Evolutionary conservation across 75 land plant genomes (phyloP).

Genomic region (Selaginella moellendorffii): DNA sequence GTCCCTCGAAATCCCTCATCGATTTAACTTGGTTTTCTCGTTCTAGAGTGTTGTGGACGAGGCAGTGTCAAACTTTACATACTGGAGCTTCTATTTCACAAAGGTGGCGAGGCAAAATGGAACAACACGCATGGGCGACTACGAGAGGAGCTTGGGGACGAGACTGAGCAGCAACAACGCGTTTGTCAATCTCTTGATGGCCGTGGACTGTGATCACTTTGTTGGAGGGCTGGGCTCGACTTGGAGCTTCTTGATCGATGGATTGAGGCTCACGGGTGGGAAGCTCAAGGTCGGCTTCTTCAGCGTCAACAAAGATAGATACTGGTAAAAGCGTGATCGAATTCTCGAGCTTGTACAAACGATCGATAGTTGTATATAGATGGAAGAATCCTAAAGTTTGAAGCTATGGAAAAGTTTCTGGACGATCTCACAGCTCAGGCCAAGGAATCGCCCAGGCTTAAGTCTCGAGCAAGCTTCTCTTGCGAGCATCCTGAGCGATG

Average conservation of each 20-base stretch:
- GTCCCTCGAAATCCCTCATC: neutral
- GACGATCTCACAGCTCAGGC: no score
- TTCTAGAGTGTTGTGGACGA: constrained; percentile 4
- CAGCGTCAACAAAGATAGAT: constrained; percentile 9
- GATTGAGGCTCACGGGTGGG: neutral
- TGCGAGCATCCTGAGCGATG: no score
- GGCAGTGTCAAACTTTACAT: neutral
- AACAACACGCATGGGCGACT: neutral
- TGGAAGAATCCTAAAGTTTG: no score
- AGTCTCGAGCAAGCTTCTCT: no score
- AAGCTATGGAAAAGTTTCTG: no score
- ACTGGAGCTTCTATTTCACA: constrained; percentile 5
- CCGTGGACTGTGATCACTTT: neutral
- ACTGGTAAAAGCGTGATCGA: no score
- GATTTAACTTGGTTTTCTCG: neutral
- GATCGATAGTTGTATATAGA: no score
- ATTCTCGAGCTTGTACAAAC: no score
- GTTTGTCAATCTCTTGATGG: constrained; percentile 4
- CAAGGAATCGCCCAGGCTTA: no score
- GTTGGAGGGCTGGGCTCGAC: constrained; percentile 1
- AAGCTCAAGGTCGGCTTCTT: neutral
- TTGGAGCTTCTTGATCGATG: constrained; percentile 5
- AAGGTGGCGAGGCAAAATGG: neutral
- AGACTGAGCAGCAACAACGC: constrained; percentile 1
- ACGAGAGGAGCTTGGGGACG: neutral